A percentile compares a stretch with the other conserved stretches of the same genome.
Evolutionary conservation across 345 rosid species (phyloP).

Genomic region (thale cress (Arabidopsis thaliana)): TAIR10.1 NC_003070.9:11528501-11529000

Average conservation of each 20-base stretch:
- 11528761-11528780: constrained; percentile 34
- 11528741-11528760: not conserved
- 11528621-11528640: constrained; percentile 89
- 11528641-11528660: constrained; percentile 82
- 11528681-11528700: constrained; percentile 15
- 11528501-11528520: constrained; percentile 23
- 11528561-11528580: constrained; percentile 31
- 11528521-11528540: not conserved
- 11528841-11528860: not conserved
- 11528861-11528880: not conserved
- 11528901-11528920: constrained; percentile 25
- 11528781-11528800: not conserved
- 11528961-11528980: not conserved
- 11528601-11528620: constrained; percentile 62
- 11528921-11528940: not conserved
- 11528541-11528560: constrained; percentile 27
- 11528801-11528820: not conserved
- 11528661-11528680: constrained; percentile 98
- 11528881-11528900: constrained; percentile 2
- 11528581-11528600: constrained; percentile 37
- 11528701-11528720: constrained; percentile 44
- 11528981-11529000: not conserved
- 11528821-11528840: constrained; percentile 5
- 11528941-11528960: constrained; percentile 35
- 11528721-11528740: not conserved